Percentiles rank a stretch among this genome's conserved stretches.
phyloP scores from a whole-genome alignment of 768 basidiomycete genomes.

The Boletus pseudo-olivaceus region DNA sequence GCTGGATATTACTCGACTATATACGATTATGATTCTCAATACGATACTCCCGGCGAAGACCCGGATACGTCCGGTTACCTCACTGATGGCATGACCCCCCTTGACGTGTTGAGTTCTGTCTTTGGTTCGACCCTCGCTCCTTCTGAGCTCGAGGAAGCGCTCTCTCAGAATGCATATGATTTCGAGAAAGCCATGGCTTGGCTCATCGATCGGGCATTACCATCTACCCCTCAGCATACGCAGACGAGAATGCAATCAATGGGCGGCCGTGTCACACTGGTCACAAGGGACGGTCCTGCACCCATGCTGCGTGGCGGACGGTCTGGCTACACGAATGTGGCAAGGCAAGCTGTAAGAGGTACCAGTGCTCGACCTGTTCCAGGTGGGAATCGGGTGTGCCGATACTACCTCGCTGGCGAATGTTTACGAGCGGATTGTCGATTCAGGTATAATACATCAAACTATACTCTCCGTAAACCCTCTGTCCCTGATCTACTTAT shows the following conservation, averaged over 20 bases:
- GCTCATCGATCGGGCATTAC: slow-evolving; percentile 74
- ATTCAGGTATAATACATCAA: slow-evolving; percentile 68
- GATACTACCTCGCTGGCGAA: slow-evolving; percentile 96
- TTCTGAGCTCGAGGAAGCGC: slow-evolving; percentile 90
- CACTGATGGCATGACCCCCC: slow-evolving; percentile 94
- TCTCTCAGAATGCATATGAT: slow-evolving; percentile 84
- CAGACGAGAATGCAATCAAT: slow-evolving; percentile 53
- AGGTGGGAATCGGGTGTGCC: slow-evolving; percentile 74
- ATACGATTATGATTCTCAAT: slow-evolving; percentile 33
- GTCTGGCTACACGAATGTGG: slow-evolving; percentile 30
- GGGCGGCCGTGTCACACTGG: slow-evolving; percentile 65
- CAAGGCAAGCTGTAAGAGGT: slow-evolving; percentile 20
- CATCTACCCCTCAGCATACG: slow-evolving; percentile 37
- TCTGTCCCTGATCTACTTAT: slow-evolving; percentile 11
- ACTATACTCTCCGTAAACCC: not conserved
- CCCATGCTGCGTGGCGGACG: slow-evolving; percentile 41
- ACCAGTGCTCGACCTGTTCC: slow-evolving; percentile 35
- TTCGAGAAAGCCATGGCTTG: slow-evolving; percentile 96
- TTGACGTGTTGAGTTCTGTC: slow-evolving; percentile 92
- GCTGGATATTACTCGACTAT: slow-evolving; percentile 28
- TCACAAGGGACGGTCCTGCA: slow-evolving; percentile 50
- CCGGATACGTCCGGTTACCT: slow-evolving; percentile 57
- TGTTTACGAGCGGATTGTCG: slow-evolving; percentile 95
- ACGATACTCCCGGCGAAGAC: slow-evolving; percentile 36
- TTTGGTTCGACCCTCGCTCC: slow-evolving; percentile 89